These are phyloP conservation scores for Fragilariopsis cylindrus DNA, from an alignment of 108 stramenopile genomes.

Conservation along the genomic window DNA sequence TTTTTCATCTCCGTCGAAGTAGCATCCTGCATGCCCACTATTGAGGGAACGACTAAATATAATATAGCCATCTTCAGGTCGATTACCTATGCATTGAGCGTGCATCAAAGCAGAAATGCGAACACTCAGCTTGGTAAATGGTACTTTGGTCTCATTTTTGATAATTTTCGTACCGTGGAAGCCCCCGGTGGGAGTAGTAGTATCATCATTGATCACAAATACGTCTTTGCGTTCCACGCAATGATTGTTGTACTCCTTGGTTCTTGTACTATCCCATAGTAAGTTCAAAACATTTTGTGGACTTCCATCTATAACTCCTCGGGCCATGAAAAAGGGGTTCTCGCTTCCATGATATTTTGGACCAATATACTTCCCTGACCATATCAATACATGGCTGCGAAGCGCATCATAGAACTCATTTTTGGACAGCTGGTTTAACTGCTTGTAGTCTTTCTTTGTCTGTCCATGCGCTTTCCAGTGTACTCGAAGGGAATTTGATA, in stretches of 20 bases:
- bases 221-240: slow-evolving; percentile 38
- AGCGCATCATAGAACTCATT: slow-evolving; percentile 31
- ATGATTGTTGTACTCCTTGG: slow-evolving; percentile 54
- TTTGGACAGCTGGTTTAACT: slow-evolving; percentile 7
- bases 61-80: slow-evolving; percentile 39
- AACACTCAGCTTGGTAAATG: slow-evolving; percentile 48
- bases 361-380: slow-evolving; percentile 36
- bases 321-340: slow-evolving; percentile 40
- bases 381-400: slow-evolving; percentile 34
- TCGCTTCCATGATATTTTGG: slow-evolving; percentile 31
- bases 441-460: slow-evolving; percentile 28
- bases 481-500: not conserved
- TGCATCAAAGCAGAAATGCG: slow-evolving; percentile 50
- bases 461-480: slow-evolving; percentile 49
- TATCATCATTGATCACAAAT: slow-evolving; percentile 22
- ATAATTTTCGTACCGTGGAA: slow-evolving; percentile 41
- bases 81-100: slow-evolving; percentile 28
- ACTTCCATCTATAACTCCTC: slow-evolving; percentile 43
- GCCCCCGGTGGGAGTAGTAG: slow-evolving; percentile 5
- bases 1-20: not conserved
- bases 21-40: slow-evolving; percentile 36
- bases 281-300: slow-evolving; percentile 41
- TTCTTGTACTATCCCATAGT: slow-evolving; percentile 51
- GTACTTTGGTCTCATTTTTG: slow-evolving; percentile 53
- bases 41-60: slow-evolving; percentile 47